A percentile compares a stretch with the other conserved stretches of the same genome.
These are phyloP conservation scores for Sophora flavescens DNA, from an alignment of 306 rosid species.

Conservation along the genomic window DNA sequence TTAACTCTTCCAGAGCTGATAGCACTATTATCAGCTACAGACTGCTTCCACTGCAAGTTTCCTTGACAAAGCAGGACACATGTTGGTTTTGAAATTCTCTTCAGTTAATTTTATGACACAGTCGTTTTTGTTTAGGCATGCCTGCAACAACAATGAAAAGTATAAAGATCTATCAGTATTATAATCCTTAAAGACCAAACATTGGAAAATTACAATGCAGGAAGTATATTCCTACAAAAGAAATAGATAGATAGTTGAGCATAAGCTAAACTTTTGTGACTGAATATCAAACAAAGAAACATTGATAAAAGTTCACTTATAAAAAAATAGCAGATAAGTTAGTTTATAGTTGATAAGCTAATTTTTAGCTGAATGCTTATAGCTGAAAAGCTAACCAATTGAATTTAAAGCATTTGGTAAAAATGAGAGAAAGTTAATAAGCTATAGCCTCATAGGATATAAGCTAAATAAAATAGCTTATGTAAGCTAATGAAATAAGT, in stretches of 20 bases:
- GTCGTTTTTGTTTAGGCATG: conserved; percentile 67
- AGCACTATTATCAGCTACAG: conserved; percentile 58
- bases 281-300: background rate
- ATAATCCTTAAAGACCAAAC: background rate
- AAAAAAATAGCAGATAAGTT: too few species aligned
- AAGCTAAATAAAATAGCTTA: too few species aligned
- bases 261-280: background rate
- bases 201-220: background rate
- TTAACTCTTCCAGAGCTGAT: conserved; percentile 22
- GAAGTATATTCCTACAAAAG: background rate
- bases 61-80: conserved; percentile 59
- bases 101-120: conserved; percentile 65
- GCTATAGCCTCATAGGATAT: too few species aligned
- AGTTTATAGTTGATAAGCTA: too few species aligned
- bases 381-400: too few species aligned
- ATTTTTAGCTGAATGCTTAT: too few species aligned
- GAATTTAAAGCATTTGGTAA: too few species aligned
- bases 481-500: too few species aligned
- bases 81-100: conserved; percentile 61
- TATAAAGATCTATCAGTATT: conserved; percentile 2
- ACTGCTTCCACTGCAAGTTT: conserved; percentile 86
- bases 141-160: conserved; percentile 56
- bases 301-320: background rate
- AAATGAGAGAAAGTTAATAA: too few species aligned
- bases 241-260: background rate